phyloP scores from a whole-genome alignment of 2,329 filamentous ascomycete genomes.

The Lasiodiplodia hormozganensis region DNA sequence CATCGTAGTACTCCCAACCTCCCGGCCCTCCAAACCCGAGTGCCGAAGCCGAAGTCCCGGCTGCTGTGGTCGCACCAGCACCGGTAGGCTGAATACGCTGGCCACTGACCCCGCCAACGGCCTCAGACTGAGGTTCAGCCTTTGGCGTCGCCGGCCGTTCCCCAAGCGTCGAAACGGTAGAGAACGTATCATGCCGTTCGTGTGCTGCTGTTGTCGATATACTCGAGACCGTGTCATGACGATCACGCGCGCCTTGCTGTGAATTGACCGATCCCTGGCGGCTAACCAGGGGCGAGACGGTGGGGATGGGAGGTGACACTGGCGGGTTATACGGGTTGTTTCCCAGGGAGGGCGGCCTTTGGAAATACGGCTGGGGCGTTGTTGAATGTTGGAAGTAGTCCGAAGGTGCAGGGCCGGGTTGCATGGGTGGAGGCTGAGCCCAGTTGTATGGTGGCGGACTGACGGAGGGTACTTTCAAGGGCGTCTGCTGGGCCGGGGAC shows the following conservation, averaged over 20 bases:
- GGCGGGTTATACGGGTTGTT: conserved; percentile 6
- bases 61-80: neutral
- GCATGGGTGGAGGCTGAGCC: neutral
- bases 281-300: conserved; percentile 6
- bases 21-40: conserved; percentile 45
- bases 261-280: neutral
- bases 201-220: neutral
- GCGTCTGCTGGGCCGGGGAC: neutral
- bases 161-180: neutral
- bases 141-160: neutral
- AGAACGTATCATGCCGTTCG: neutral
- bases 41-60: conserved; percentile 33
- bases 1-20: conserved; percentile 44
- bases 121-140: neutral
- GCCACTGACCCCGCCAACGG: neutral
- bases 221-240: conserved; percentile 10
- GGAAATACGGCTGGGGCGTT: neutral
- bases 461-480: neutral
- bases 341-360: neutral
- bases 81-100: neutral
- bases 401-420: neutral
- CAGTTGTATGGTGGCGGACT: conserved; percentile 12
- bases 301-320: neutral
- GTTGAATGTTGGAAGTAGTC: neutral
- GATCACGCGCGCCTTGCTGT: neutral